Evolutionary conservation across 257 asterid genomes (phyloP), one percentile per base, ranked within the genome.

Genomic region (Penstemon davidsonii): DNA sequence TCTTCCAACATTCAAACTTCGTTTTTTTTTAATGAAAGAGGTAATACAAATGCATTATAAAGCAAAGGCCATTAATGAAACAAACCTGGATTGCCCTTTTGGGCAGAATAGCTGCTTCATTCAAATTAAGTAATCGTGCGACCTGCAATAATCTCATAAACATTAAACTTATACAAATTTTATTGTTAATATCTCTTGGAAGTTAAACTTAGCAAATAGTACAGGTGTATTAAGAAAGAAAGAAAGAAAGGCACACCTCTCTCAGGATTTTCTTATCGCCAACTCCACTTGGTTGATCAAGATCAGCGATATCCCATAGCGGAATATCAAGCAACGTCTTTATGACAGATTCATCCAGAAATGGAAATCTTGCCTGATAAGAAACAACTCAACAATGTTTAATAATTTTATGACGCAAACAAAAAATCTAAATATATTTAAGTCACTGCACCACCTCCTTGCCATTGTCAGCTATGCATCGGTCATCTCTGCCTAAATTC

Each of bases 401-500:
- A 4, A 38, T n/a, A 25, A 50, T 68, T 68, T 38, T 3, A 50
- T 54, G 61, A 58, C 10, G 11, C 56, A 52, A 71, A 19, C 44
- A 54, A 75, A 62, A 42, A 69, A 49, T 8, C 51, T 15, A 39
- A n/a, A 40, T 38, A 37, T 13, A 45, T 58, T 61, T 38, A 38
- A 73, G 66, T 57, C 61, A 59, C 50, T 51, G 42, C 39, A 65
- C 52, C 75, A 92, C 98, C 95, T 93, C 98, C 85, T 93, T 93
- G 59, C 83, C 97, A 56, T 86, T 88, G 78, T 93, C 99, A 12
- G 95, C 87, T 66, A 93, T 85, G 80, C 95, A 86, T 66, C 99
- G 81, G 64, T 93, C 99, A 70, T 93, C 99, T 87, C 99, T 87
- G 57, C 98, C 99, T 43, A 93, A 85, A 77, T 93, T 93, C 81